Base-by-base conservation (phyloP, 2,329 filamentous ascomycete genomes). In the Phialophora chinensis region DNA sequence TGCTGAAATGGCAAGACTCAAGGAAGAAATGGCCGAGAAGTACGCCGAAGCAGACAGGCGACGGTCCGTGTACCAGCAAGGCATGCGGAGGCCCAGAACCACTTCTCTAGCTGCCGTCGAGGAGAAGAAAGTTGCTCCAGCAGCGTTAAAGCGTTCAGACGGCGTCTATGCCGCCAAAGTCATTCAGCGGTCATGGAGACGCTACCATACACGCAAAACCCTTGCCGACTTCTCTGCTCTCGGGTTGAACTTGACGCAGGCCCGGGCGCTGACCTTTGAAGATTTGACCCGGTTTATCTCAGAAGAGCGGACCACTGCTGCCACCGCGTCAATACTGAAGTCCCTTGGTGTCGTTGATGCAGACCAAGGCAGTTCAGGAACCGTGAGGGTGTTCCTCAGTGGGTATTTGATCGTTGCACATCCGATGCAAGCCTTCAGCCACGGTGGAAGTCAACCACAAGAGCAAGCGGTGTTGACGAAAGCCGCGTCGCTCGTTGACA, bases 21-120 rank as follows among this genome's bases (percentile, higher is more conserved):
- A 85, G 50, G 74, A 85, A 66, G 87, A 89, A 73, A 87, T 89
- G 85, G 84, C 87, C 52, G 87, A 89, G 78, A 87, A 87, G 71
- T 83, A 87, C 68, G 87, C 87, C 10, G 87, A 89, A 68, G 87
- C 86, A 2, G 87, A 89, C 73, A 85, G 82, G 73, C 80, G 87
- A 69, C 80, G 87, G 55, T 75, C 77, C 5, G 73, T 81, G 44
- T 82, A 83, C 68, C 81, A 82, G 72, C 79, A 82, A 71, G 80
- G 74, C 54, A 75, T 79, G 63, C 81, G 85, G 59, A 80, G 85
- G 62, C 79, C 82, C 29, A 80, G 85, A 63, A 85, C 84, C 17
- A 79, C 80, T 63, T 86, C 84, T 67, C 75, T 84, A 72, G 81
- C 85, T 17, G 74, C 74, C 35, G 73, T 77, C 0, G 79, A 81